Base-by-base conservation (phyloP, 2,329 filamentous ascomycete species). In the Colletotrichum brevisporum region DNA sequence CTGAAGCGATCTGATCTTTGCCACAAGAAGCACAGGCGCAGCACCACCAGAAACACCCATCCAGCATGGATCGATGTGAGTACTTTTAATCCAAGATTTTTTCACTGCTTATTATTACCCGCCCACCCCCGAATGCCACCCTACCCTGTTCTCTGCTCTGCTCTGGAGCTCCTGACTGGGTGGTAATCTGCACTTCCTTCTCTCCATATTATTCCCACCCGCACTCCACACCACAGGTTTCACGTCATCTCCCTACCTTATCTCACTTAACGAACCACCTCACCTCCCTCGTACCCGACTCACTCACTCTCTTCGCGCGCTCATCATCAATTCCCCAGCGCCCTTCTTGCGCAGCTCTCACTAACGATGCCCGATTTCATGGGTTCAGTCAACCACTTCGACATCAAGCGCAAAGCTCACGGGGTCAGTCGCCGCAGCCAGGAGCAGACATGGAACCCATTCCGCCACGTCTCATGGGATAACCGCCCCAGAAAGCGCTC, bases 341-440 rank as follows among this genome's bases (percentile, higher is more conserved):
- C 50, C 48, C 15, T 9, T 9, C 26, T 27, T 1, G 16, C 62
- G 55, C 48, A 24, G 41, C 5, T 67, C 58, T 67, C 58, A 27
- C 67, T 69, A 58, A 69, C 51, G 26, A 69, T 69, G 67, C 62
- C 66, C 41, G 16, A 55, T 36, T 27, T 61, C 45, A 21, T 56
- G 55, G 67, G 67, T 43, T 70, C 76, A 86, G 84, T 85, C 79
- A 86, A 86, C 72, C 76, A 79, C 50, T 83, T 79, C 73, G 78
- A 76, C 60, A 80, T 83, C 71, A 86, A 83, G 78, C 79, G 81
- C 68, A 76, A 79, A 66, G 85, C 85, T 67, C 82, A 83, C 68
- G 77, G 71, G 24, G 74, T 84, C 51, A 82, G 83, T 58, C 81
- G 83, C 64, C 76, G 79, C 43, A 77, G 78, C 62, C 27, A 41